phyloP scores from a whole-genome alignment of 2,329 filamentous ascomycete genomes.

The Xylariaceae sp. region DNA sequence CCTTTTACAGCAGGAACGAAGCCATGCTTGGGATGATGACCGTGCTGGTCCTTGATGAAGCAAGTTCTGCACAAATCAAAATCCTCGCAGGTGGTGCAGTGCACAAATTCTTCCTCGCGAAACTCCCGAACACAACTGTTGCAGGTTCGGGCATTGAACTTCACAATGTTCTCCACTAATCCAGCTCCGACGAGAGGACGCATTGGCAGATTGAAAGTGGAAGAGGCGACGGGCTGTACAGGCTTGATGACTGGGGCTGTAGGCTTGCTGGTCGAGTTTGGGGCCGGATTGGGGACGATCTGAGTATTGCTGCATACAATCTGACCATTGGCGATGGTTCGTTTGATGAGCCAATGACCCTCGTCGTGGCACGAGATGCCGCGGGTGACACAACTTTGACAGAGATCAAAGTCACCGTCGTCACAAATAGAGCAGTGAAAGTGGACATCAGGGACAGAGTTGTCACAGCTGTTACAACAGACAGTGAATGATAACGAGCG shows the following conservation, averaged over 20 bases:
- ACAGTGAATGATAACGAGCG: constrained; percentile 61
- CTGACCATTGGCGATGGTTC: constrained; percentile 69
- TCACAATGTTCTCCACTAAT: constrained; percentile 9
- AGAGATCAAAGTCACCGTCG: constrained; percentile 90
- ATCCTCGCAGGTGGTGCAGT: constrained; percentile 79
- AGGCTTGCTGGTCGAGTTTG: constrained; percentile 21
- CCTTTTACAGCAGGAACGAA: constrained; percentile 66
- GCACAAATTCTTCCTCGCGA: constrained; percentile 73
- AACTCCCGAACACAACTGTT: constrained; percentile 64
- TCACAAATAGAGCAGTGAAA: constrained; percentile 95
- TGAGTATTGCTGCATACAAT: constrained; percentile 84
- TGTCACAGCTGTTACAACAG: constrained; percentile 88
- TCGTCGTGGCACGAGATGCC: constrained; percentile 73
- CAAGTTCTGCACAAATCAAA: constrained; percentile 87
- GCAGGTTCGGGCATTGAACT: constrained; percentile 54
- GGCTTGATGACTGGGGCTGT: neutral
- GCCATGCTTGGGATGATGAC: constrained; percentile 82
- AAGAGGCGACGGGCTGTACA: neutral
- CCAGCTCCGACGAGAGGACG: constrained; percentile 12
- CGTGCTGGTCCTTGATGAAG: constrained; percentile 70
- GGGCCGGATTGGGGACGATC: constrained; percentile 58
- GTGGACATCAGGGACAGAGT: constrained; percentile 71
- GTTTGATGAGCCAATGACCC: constrained; percentile 92
- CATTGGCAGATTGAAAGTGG: constrained; percentile 18
- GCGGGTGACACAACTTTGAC: constrained; percentile 67